Conservation (phyloP, 176 grass and related monocot genomes). For the Musa itinerans region DNA sequence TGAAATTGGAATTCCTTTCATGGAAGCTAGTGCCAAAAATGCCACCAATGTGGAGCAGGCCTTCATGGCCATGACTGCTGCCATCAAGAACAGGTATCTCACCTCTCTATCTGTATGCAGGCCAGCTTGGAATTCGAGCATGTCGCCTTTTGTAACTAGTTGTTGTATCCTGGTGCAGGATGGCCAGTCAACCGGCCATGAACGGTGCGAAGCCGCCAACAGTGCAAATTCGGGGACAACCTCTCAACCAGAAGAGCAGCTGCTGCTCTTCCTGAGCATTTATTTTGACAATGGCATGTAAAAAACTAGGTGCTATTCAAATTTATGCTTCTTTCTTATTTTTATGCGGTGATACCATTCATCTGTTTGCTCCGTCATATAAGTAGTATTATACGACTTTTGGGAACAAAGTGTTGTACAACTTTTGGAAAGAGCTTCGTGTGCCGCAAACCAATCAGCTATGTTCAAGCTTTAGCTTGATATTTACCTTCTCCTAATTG, state of each 20-base stretch:
- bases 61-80: constrained; percentile 62
- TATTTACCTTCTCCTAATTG: too few species aligned
- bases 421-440: too few species aligned
- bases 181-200: constrained; percentile 57
- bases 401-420: too few species aligned
- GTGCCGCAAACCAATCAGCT: too few species aligned
- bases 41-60: constrained; percentile 63
- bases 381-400: too few species aligned
- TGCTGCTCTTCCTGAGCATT: constrained; percentile 52
- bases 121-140: background rate
- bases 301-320: background rate
- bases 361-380: too few species aligned
- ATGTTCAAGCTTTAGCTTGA: too few species aligned
- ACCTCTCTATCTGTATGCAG: background rate
- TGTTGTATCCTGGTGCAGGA: constrained; percentile 24
- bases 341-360: too few species aligned
- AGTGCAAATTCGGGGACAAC: constrained; percentile 54
- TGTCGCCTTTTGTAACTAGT: background rate
- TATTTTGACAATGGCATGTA: background rate
- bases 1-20: constrained; percentile 71
- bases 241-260: constrained; percentile 35
- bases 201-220: constrained; percentile 29
- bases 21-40: constrained; percentile 71
- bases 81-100: constrained; percentile 48
- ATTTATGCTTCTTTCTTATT: background rate